These are phyloP conservation scores for Xanthoconium separans DNA, from an alignment of 1,284 basidiomycete genomes.

Conservation along the genomic window DNA sequence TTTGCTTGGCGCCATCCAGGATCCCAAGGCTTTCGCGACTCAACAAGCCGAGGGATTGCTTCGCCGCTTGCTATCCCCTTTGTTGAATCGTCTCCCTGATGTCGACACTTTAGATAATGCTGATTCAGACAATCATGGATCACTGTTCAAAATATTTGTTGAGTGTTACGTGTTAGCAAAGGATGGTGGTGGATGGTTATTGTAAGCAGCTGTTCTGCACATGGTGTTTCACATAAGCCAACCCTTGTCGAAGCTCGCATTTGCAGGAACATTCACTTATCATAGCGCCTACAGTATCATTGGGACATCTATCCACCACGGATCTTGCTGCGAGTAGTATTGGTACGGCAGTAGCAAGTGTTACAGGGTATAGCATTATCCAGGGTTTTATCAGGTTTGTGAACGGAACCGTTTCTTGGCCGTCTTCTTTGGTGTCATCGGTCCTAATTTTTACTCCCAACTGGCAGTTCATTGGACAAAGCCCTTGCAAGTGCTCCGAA, in stretches of 20 bases:
- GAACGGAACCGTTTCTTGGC: not conserved
- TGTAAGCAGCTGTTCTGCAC: conserved; percentile 14
- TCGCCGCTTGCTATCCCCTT: conserved; percentile 17
- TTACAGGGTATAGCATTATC: conserved; percentile 30
- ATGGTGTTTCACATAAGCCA: not conserved
- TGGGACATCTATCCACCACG: conserved; percentile 28
- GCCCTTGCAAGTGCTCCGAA: conserved; percentile 15
- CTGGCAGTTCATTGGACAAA: conserved; percentile 23
- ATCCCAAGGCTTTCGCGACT: conserved; percentile 25
- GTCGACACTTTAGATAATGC: conserved; percentile 20
- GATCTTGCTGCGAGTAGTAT: conserved; percentile 30
- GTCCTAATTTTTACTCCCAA: not conserved
- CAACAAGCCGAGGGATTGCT: conserved; percentile 18
- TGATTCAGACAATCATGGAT: conserved; percentile 6
- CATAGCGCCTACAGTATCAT: conserved; percentile 25
- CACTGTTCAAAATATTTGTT: conserved; percentile 9
- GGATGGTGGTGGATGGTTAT: conserved; percentile 28
- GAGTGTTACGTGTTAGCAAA: conserved; percentile 23
- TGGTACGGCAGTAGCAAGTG: conserved; percentile 24
- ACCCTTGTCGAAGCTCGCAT: conserved; percentile 17
- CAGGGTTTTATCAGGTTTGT: conserved; percentile 28
- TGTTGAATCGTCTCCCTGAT: conserved; percentile 18
- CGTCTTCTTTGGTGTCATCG: not conserved
- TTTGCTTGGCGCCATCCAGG: conserved; percentile 22
- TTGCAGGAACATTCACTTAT: conserved; percentile 30